phyloP scores from a whole-genome alignment of 2,329 filamentous ascomycete genomes.

The Penicillium sp. region DNA sequence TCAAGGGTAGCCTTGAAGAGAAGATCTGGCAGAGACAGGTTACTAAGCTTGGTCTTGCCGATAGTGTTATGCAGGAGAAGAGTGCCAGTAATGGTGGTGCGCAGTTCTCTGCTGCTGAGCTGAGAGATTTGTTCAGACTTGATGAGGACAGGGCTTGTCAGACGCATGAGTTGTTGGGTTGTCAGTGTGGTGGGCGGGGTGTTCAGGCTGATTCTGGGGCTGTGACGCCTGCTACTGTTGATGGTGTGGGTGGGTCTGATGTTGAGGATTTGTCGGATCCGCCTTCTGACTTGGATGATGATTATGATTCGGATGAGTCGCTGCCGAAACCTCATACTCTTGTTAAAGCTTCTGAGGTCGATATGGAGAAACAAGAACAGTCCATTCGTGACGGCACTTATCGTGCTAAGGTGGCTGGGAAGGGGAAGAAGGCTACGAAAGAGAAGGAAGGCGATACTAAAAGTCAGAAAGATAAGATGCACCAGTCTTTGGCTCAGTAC shows the following conservation, averaged over 20 bases:
- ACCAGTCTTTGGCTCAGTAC: constrained; percentile 45
- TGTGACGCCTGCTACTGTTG: constrained; percentile 11
- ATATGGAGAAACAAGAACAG: constrained; percentile 37
- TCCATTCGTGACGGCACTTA: constrained; percentile 24
- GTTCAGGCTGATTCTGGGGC: constrained; percentile 3
- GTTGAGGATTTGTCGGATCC: neutral
- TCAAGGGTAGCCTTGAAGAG: constrained; percentile 68
- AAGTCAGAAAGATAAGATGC: constrained; percentile 39
- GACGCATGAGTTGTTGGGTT: constrained; percentile 66
- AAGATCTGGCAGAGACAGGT: constrained; percentile 73
- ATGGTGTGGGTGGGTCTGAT: constrained; percentile 9
- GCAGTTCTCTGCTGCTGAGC: constrained; percentile 64
- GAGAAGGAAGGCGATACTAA: constrained; percentile 10
- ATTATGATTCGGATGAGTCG: constrained; percentile 22
- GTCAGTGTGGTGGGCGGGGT: constrained; percentile 59
- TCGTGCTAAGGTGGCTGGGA: constrained; percentile 1
- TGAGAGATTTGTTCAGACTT: constrained; percentile 65
- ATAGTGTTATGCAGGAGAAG: constrained; percentile 69
- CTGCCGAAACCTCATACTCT: constrained; percentile 33
- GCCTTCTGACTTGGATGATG: constrained; percentile 1
- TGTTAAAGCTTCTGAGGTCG: constrained; percentile 42
- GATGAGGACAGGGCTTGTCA: constrained; percentile 61
- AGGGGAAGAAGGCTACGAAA: constrained; percentile 5
- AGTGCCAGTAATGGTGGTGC: constrained; percentile 43
- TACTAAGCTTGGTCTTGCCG: constrained; percentile 67